These are phyloP conservation scores for Karstenula rhodostoma DNA, from an alignment of 2,329 filamentous ascomycete species.

Conservation along the genomic window DNA sequence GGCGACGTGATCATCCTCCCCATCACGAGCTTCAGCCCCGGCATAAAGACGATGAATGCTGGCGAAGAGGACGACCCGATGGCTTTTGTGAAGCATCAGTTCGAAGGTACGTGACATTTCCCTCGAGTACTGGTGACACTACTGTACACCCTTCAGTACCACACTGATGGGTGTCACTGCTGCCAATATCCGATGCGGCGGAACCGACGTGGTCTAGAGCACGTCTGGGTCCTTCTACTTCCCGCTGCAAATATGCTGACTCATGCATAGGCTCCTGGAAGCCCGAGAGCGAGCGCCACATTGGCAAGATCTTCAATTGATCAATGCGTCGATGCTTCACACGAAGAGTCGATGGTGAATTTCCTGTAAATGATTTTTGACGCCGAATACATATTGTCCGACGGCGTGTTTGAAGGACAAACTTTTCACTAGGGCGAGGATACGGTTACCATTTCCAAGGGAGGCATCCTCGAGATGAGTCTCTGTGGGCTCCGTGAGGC, in stretches of 20 bases:
- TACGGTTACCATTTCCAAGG: background rate
- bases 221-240: conserved; percentile 12
- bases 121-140: conserved; percentile 9
- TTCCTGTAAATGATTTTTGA: conserved; percentile 31
- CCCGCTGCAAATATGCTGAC: conserved; percentile 32
- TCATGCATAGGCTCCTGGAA: conserved; percentile 45
- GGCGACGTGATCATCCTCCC: conserved; percentile 93
- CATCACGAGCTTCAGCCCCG: conserved; percentile 97
- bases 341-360: background rate
- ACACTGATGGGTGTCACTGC: conserved; percentile 14
- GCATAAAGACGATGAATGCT: conserved; percentile 91
- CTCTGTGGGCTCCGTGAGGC: background rate
- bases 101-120: conserved; percentile 74
- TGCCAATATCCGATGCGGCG: conserved; percentile 8
- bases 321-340: background rate
- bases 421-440: background rate
- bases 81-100: conserved; percentile 97
- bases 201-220: conserved; percentile 16
- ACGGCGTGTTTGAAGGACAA: conserved; percentile 1
- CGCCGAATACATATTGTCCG: conserved; percentile 9
- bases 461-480: background rate
- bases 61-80: conserved; percentile 88
- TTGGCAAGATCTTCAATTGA: conserved; percentile 44
- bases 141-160: conserved; percentile 8
- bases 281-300: conserved; percentile 45